Evolutionary conservation across 805 yeast genomes (phyloP), one percentile per base, ranked within the genome.

Genomic region (Debaryomyces prosopidis): DNA sequence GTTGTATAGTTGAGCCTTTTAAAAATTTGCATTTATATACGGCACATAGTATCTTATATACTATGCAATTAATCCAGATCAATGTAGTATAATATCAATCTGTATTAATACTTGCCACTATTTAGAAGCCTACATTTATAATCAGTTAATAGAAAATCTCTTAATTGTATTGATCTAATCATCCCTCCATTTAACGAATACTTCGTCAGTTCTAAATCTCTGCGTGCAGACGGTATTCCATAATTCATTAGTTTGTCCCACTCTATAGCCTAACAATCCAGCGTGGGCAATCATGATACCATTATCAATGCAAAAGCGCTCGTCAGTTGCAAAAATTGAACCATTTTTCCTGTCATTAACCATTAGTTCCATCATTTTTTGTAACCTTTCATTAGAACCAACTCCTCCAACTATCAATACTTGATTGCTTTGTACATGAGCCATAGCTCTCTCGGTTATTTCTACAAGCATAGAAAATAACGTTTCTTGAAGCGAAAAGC

Each of bases 261-360:
- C 86, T 54, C 98, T 75, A 59, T 82, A 90, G 42, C 87, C 88
- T 47, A 94, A 64, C 39, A 94, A 69, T 0, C 99, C 99, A 0
- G 99, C 98, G 59, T 94, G 99, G 0, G 99, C 99, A 57, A 94
- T 94, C 99, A 94, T 94, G 32, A 92, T 94, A 9, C 99, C 99
- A 59, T 94, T 94, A 62, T 94, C 99, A 36, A 94, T 94, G 67
- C 99, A 94, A 62, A 94, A 92, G 47, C 98, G 69, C 60, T 94
- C 98, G 65, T 94, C 99, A 0, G 99, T 94, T 2, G 99, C 97
- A 62, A 76, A 89, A 3, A 94, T 85, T n/a, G 80, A 76, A 0
- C 98, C 98, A 53, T 84, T 82, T 47, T 65, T 69, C 52, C 99
- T 74, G 58, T 91, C 98, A 37, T 76, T 65, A 16, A 92, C 96